These are phyloP conservation scores for Coemansia sp. DNA, from an alignment of 192 early-diverging fungal genomes.

Conservation along the genomic window DNA sequence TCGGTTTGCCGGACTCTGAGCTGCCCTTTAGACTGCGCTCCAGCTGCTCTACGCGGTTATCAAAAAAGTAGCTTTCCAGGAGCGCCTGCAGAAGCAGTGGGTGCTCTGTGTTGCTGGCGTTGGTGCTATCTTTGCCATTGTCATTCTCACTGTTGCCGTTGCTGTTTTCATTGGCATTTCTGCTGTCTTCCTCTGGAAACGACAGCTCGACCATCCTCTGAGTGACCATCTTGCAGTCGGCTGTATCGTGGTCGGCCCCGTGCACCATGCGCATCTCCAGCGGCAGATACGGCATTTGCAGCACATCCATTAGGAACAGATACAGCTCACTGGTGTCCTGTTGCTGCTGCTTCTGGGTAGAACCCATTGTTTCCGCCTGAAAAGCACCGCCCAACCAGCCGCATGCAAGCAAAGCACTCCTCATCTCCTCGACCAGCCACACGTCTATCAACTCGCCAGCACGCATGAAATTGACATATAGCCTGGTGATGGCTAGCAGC, in stretches of 20 bases:
- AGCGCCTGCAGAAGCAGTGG: constrained; percentile 57
- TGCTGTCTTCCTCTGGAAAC: constrained; percentile 29
- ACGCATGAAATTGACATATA: constrained; percentile 64
- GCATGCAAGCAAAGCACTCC: constrained; percentile 52
- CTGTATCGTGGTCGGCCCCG: constrained; percentile 63
- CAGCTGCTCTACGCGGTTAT: constrained; percentile 54
- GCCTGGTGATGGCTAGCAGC: constrained; percentile 55
- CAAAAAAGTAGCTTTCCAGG: constrained; percentile 64
- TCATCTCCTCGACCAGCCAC: constrained; percentile 56
- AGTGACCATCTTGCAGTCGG: constrained; percentile 68
- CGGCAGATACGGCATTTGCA: constrained; percentile 69
- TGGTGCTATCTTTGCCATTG: not conserved
- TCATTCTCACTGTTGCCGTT: not conserved
- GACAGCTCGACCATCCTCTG: constrained; percentile 63
- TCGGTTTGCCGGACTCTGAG: not conserved
- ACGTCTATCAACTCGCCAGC: constrained; percentile 60
- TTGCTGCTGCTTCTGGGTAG: constrained; percentile 37
- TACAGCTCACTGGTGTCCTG: constrained; percentile 73
- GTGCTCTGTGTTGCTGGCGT: not conserved
- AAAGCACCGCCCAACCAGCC: constrained; percentile 49
- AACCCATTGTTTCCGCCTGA: not conserved
- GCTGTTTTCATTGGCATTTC: not conserved
- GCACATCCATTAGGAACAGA: constrained; percentile 63
- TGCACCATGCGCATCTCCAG: constrained; percentile 67
- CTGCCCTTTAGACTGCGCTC: constrained; percentile 35